Evolutionary conservation across 2,329 filamentous ascomycete genomes (phyloP).

Genomic region (Aspergillus udagawae): DNA sequence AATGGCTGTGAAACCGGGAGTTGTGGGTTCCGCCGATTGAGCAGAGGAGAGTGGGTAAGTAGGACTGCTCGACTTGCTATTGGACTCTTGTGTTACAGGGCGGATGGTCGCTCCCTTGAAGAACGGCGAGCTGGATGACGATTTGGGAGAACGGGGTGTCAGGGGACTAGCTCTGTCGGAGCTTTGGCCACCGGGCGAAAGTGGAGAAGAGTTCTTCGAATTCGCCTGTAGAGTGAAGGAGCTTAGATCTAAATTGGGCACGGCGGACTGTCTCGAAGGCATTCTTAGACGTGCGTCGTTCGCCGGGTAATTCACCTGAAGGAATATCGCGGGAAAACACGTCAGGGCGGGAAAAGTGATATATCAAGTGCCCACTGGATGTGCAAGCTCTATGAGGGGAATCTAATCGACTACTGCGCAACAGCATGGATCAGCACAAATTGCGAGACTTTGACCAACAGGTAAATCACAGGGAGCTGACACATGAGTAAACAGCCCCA

Average conservation of each 20-base stretch:
- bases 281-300: constrained; percentile 24
- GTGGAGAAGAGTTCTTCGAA: constrained; percentile 28
- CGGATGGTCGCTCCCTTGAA: constrained; percentile 39
- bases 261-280: constrained; percentile 33
- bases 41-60: constrained; percentile 26
- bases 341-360: constrained; percentile 4
- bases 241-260: constrained; percentile 37
- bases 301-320: neutral
- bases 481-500: neutral
- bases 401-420: neutral
- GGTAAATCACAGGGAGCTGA: neutral
- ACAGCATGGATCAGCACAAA: neutral
- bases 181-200: constrained; percentile 33
- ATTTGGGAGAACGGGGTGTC: constrained; percentile 37
- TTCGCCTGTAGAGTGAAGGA: constrained; percentile 28
- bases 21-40: constrained; percentile 26
- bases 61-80: constrained; percentile 26
- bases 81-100: constrained; percentile 36
- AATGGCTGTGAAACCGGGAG: constrained; percentile 44
- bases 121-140: constrained; percentile 33
- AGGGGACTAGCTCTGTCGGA: constrained; percentile 33
- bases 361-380: neutral
- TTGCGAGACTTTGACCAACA: neutral
- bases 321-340: neutral
- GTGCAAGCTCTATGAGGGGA: neutral